These are phyloP conservation scores for Citrus trifoliata DNA, from an alignment of 345 rosid genomes.

Conservation along the genomic window DNA sequence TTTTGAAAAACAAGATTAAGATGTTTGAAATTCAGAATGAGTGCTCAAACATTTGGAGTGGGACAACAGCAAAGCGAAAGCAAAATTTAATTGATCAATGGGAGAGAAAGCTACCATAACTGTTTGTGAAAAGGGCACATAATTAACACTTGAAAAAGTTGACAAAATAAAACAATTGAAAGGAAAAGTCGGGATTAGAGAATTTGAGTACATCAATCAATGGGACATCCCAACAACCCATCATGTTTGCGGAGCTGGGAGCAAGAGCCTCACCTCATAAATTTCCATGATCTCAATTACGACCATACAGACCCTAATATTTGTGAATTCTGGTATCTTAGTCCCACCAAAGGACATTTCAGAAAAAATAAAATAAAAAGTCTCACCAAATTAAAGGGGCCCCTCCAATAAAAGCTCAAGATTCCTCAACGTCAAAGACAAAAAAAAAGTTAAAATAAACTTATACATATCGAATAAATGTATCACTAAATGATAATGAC, in stretches of 20 bases:
- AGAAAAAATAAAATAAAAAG: too few relatives aligned
- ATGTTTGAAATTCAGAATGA: too few relatives aligned
- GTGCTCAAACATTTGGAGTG: too few relatives aligned
- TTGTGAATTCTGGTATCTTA: neutral
- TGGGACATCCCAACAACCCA: slow-evolving; percentile 52
- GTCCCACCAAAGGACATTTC: neutral
- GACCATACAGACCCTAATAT: neutral
- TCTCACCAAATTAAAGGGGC: too few relatives aligned
- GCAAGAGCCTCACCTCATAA: slow-evolving; percentile 14
- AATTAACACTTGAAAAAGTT: too few relatives aligned
- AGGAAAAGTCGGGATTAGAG: slow-evolving; percentile 19
- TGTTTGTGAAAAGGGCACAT: neutral
- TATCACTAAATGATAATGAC: neutral
- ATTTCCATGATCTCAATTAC: neutral
- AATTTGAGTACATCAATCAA: slow-evolving; percentile 18
- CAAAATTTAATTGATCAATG: too few relatives aligned
- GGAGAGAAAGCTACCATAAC: neutral
- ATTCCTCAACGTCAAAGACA: neutral
- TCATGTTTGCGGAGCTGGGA: slow-evolving; percentile 42
- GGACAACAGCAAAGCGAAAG: too few relatives aligned
- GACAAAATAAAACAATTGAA: neutral
- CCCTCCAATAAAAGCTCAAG: neutral
- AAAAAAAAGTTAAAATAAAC: neutral
- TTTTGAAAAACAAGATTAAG: neutral
- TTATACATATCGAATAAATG: too few relatives aligned